phyloP scores from a whole-genome alignment of 805 yeast genomes.

The Candida suzukii region DNA sequence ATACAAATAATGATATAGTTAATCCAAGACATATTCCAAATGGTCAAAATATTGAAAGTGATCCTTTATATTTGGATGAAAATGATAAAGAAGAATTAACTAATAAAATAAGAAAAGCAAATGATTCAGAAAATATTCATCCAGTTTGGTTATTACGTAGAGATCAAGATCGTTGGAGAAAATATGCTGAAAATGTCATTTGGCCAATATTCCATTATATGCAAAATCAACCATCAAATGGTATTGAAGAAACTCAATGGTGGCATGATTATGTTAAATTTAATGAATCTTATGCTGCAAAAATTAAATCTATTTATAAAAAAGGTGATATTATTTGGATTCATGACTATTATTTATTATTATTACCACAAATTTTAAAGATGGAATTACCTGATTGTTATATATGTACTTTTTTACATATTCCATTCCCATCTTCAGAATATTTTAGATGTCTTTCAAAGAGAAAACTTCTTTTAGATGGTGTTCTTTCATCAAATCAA shows the following conservation, averaged over 20 bases:
- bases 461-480: slow-evolving; percentile 76
- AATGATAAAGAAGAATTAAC: slow-evolving; percentile 49
- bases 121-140: slow-evolving; percentile 49
- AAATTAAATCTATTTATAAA: slow-evolving; percentile 60
- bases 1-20: slow-evolving; percentile 14
- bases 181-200: slow-evolving; percentile 79
- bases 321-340: slow-evolving; percentile 93
- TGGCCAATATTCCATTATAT: slow-evolving; percentile 97
- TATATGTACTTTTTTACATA: slow-evolving; percentile 76
- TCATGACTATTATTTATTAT: slow-evolving; percentile 80
- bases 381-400: slow-evolving; percentile 67
- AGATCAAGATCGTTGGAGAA: slow-evolving; percentile 79
- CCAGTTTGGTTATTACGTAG: slow-evolving; percentile 86
- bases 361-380: slow-evolving; percentile 77
- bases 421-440: slow-evolving; percentile 94
- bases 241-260: slow-evolving; percentile 60
- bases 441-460: slow-evolving; percentile 85
- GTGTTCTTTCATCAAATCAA: slow-evolving; percentile 84
- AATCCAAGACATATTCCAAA: slow-evolving; percentile 18
- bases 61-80: slow-evolving; percentile 53
- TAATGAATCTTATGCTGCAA: slow-evolving; percentile 85
- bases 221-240: slow-evolving; percentile 66
- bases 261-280: slow-evolving; percentile 88
- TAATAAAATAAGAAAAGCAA: slow-evolving; percentile 35
- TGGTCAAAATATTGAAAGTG: slow-evolving; percentile 33